phyloP scores from a whole-genome alignment of 768 basidiomycete genomes.

The Glaciozyma martinii region DNA sequence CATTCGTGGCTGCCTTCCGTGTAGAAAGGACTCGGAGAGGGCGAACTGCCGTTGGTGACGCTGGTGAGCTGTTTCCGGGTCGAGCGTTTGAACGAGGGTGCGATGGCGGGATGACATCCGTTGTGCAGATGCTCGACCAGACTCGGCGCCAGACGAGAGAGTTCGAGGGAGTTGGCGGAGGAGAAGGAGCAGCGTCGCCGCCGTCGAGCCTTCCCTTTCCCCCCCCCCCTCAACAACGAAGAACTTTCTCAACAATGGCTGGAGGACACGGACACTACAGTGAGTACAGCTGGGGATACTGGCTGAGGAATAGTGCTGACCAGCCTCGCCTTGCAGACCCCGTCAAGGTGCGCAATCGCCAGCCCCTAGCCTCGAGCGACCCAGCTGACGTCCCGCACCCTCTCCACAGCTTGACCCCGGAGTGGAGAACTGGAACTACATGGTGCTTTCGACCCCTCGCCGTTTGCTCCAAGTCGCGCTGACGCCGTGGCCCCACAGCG shows the following conservation, averaged over 20 bases:
- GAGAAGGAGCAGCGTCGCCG: too few species aligned
- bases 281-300: background rate
- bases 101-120: conserved; percentile 24
- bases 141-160: too few species aligned
- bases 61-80: conserved; percentile 37
- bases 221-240: too few species aligned
- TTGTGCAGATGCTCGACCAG: too few species aligned
- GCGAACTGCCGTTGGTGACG: conserved; percentile 34
- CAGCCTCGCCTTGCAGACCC: conserved; percentile 11
- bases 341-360: conserved; percentile 23
- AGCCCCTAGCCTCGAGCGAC: background rate
- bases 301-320: background rate
- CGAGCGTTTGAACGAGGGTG: conserved; percentile 31
- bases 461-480: background rate
- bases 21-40: conserved; percentile 25
- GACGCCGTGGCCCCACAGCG: conserved; percentile 27
- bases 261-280: conserved; percentile 29
- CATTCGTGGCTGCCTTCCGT: background rate
- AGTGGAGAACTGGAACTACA: conserved; percentile 40
- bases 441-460: conserved; percentile 33
- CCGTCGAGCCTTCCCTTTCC: too few species aligned
- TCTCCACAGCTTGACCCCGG: conserved; percentile 39
- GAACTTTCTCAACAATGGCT: conserved; percentile 14
- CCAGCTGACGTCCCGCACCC: background rate
- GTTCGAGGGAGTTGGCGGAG: too few species aligned